Percentiles rank a stretch among this genome's conserved stretches.
Evolutionary conservation across 1,284 basidiomycete species (phyloP).

Genomic region (Stygiomarasmius scandens): DNA sequence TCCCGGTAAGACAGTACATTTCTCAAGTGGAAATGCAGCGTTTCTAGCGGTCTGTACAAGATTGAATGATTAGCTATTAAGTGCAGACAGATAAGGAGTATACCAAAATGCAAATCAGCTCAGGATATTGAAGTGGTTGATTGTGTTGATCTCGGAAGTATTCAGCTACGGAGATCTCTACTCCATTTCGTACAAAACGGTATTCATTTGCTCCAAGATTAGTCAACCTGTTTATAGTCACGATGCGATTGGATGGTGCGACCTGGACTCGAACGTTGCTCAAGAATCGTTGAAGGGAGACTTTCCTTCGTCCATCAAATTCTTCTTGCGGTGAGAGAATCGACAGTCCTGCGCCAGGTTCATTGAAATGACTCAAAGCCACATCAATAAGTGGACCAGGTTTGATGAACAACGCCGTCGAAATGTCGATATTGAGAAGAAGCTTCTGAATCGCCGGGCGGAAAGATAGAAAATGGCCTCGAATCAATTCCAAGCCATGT

Average conservation of each 20-base stretch:
- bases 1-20: conserved; percentile 64
- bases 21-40: conserved; percentile 68
- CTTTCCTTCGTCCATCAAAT: conserved; percentile 46
- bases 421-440: conserved; percentile 63
- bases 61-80: too few species aligned
- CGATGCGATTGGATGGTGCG: conserved; percentile 25
- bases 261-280: conserved; percentile 41
- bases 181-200: conserved; percentile 46
- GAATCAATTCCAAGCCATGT: conserved; percentile 53
- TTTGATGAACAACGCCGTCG: conserved; percentile 62
- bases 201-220: conserved; percentile 25
- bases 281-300: conserved; percentile 38
- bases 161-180: conserved; percentile 44
- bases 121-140: conserved; percentile 40
- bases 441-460: conserved; percentile 55
- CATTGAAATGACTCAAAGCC: conserved; percentile 45
- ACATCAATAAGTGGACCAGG: conserved; percentile 36
- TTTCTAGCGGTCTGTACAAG: conserved; percentile 60
- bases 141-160: conserved; percentile 49
- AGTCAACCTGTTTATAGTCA: conserved; percentile 46
- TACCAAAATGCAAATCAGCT: conserved; percentile 53
- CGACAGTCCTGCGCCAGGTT: conserved; percentile 1
- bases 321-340: conserved; percentile 34
- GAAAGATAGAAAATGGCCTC: conserved; percentile 64
- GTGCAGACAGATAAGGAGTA: conserved; percentile 7